Base-by-base conservation (phyloP, 2,329 filamentous ascomycete genomes). In the Alternaria novae-zelandiae region DNA sequence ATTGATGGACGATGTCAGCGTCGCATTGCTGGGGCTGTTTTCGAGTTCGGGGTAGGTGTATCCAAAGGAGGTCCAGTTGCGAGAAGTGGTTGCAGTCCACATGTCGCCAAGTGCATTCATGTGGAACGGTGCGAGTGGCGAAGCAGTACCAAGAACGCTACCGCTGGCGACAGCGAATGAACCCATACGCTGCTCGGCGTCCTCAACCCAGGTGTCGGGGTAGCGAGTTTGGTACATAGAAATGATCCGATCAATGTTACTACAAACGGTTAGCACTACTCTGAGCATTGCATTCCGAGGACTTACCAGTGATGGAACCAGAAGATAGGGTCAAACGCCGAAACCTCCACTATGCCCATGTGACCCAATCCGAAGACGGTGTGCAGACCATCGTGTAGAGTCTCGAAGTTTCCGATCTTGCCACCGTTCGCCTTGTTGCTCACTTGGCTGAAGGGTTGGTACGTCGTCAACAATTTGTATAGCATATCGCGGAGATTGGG, bases 311-410 rank as follows among this genome's bases (percentile, higher is more conserved):
- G 76, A 61, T 78, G 76, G 11, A 78, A 72, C 74, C 75, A 78
- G 53, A 78, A 78, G 1, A 76, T 61, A 1, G 76, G 73, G 55
- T 78, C 76, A 25, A 72, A 78, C 7, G 76, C 74, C 6, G 76
- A 75, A 5, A 72, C 68, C 45, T 76, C 74, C 5, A 73, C 61
- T 17, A 77, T 75, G 6, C 76, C 75, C 73, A 78, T 78, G 23
- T 78, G 70, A 1, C 90, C 90, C 9, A 76, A 58, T 2, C 75
- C 74, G 28, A 78, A 77, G 5, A 66, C 62, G 21, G 73, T 77
- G 50, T 78, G 76, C 17, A 78, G 59, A 10, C 72, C 70, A 57
- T 77, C 75, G 21, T 78, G 75, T 2, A 78, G 66, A 1, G 74
- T 76, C 54, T 77, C 75, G 10, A 76, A 68, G 46, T 74, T 78